A percentile compares a stretch with the other conserved stretches of the same genome.
Evolutionary conservation across 768 basidiomycete genomes (phyloP).

Genomic region (Lentinula raphanica): DNA sequence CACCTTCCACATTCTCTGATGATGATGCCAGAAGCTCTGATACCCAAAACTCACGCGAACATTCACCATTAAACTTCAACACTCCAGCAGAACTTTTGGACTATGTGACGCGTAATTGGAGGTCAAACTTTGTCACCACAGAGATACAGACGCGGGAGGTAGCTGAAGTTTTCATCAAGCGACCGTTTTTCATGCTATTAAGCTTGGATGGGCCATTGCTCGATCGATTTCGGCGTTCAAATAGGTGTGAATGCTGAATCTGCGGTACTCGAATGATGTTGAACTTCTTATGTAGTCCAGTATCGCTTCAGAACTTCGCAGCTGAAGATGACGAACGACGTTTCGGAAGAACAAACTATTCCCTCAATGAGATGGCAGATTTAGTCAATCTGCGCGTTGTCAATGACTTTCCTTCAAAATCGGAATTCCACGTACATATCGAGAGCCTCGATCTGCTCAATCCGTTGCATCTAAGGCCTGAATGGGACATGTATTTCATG

Average conservation of each 20-base stretch:
- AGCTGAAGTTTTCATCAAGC: constrained; percentile 67
- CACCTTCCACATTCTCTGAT: constrained; percentile 14
- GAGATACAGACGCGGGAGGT: constrained; percentile 53
- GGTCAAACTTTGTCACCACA: constrained; percentile 71
- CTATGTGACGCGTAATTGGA: constrained; percentile 81
- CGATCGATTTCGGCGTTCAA: constrained; percentile 58
- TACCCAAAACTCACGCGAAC: constrained; percentile 15
- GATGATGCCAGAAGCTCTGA: constrained; percentile 7
- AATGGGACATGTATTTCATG: constrained; percentile 99
- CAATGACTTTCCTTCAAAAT: constrained; percentile 56
- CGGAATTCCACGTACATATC: constrained; percentile 57
- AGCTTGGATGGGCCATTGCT: constrained; percentile 78
- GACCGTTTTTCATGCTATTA: constrained; percentile 89
- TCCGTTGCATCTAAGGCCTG: constrained; percentile 72
- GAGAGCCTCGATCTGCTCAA: constrained; percentile 66
- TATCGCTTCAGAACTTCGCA: constrained; percentile 70
- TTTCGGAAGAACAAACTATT: constrained; percentile 43
- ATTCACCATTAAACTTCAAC: constrained; percentile 29
- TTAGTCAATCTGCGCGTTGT: constrained; percentile 55
- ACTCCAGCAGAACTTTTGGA: constrained; percentile 55
- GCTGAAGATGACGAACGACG: constrained; percentile 61
- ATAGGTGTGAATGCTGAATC: constrained; percentile 35
- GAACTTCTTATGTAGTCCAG: constrained; percentile 9
- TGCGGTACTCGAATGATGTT: neutral
- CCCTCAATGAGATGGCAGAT: constrained; percentile 35